Base-by-base conservation (phyloP, 345 rosid species). In the Viola odorata region DNA sequence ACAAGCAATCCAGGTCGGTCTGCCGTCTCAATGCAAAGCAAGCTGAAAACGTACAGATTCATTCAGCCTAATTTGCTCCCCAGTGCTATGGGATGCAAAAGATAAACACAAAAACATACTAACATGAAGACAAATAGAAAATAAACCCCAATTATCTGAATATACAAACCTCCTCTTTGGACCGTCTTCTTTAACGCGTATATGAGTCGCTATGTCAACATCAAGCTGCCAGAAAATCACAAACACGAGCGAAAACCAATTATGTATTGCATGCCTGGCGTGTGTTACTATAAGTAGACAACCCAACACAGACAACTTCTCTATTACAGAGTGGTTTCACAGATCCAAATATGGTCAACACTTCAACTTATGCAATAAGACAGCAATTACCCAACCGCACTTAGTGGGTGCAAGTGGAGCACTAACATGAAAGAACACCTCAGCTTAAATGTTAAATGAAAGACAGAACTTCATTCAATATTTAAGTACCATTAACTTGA, bases 1-100 rank as follows among this genome's bases (percentile, higher is more conserved):
- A 83, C 86, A 1, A 94, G 83, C 65, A 94, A 77, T 66, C 99
- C 99, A 53, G 99, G 86, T 70, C 97, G 84, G 80, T 94, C 99
- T 9, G 97, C 92, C 63, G 97, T 90, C 84, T 94, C 95, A 48
- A 90, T 77, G 55, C 63, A 75, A 69, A 90, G 91, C 86, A 86
- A 69, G 82, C 99, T 94, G 84, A 47, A 50, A 62, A 75, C 59
- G 59, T 12, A 70, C 55, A 60, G n/a, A 57, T 8, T 39, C 4
- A 5, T 8, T 62, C 41, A 37, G 36, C 40, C 36, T 55, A 23
- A 50, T 63, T 5, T 37, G 37, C 44, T 57, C 53, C 11, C 15
- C 2, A 51, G 15, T 6, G 8, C 0, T 17, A 15, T 15, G 55
- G 4, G 8, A 45, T 16, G 48, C 14, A 32, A 32, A 12, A 0